These are phyloP conservation scores for Ogataea glucozyma DNA, from an alignment of 805 yeast species.

Conservation along the genomic window DNA sequence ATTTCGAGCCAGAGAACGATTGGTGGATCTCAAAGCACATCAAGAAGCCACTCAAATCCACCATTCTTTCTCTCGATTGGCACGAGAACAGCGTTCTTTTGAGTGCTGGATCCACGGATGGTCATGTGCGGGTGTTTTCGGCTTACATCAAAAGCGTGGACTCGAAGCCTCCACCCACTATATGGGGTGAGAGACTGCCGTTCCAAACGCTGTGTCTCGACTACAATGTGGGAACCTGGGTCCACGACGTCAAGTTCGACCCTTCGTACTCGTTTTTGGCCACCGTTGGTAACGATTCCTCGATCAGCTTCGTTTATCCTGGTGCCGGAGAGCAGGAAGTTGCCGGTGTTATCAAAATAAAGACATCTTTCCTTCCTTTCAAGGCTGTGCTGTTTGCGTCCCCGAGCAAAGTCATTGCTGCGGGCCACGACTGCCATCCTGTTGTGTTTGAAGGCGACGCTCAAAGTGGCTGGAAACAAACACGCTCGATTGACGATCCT, in stretches of 20 bases:
- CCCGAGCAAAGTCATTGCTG: constrained; percentile 72
- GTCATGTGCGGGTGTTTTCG: constrained; percentile 86
- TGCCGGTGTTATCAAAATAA: constrained; percentile 51
- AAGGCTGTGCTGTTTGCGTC: constrained; percentile 68
- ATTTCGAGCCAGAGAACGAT: constrained; percentile 92
- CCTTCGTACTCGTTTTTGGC: constrained; percentile 78
- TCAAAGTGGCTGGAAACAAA: constrained; percentile 59
- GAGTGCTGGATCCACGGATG: constrained; percentile 91
- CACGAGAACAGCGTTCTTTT: constrained; percentile 88
- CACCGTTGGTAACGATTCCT: constrained; percentile 82
- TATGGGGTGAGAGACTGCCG: constrained; percentile 95
- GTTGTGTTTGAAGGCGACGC: constrained; percentile 75
- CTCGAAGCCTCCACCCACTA: constrained; percentile 71
- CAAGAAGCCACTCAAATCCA: constrained; percentile 90
- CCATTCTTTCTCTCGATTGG: constrained; percentile 84
- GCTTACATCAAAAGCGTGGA: constrained; percentile 89
- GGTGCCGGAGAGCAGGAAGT: constrained; percentile 57
- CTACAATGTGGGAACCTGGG: constrained; percentile 77
- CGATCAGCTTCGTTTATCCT: constrained; percentile 80
- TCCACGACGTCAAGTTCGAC: constrained; percentile 85
- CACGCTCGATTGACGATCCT: constrained; percentile 64
- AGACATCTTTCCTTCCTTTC: constrained; percentile 78
- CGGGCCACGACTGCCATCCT: constrained; percentile 92
- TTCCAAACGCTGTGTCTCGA: constrained; percentile 91
- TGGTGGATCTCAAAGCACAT: constrained; percentile 99